Base-by-base conservation (phyloP, 768 basidiomycete genomes). In the Suillus alpinus region DNA sequence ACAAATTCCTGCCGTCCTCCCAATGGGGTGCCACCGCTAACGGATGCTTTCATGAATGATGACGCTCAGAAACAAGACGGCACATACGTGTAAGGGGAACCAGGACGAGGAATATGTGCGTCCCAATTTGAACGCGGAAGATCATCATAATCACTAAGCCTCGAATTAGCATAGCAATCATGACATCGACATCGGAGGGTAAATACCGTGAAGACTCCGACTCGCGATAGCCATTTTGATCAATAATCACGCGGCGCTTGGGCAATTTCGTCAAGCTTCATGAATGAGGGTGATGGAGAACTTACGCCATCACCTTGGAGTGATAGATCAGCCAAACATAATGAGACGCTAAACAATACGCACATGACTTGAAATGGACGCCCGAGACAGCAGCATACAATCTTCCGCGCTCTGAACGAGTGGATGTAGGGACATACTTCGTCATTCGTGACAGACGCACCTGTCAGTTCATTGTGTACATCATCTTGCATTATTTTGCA, bases 341-440 rank as follows among this genome's bases (percentile, higher is more conserved):
- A 39, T 6, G 3, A 20, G 10, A 39, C 23, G 18, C 3, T 2
- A 3, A 55, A 50, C 18, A 18, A 34, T 13, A 65, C 67, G 50
- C 41, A 63, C 67, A 68, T 52, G 41, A 31, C 47, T 46, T 59
- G 37, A 65, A 65, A 43, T 68, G 67, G 5, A 65, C 32, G 3
- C 67, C 67, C 6, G 67, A 57, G 6, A 52, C 55, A 52, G 61
- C 44, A 13, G 59, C 37, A 46, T 68, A 67, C 4, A 50, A 50
- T 37, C 31, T 23, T n/a, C 67, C 67, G 8, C 67, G 63, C 31
- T 56, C 41, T 53, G 13, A 7, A 14, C 1, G 9, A 39, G 29
- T 26, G 10, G 6, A 55, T 44, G 34, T 41, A 4, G 36, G 20
- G 20, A 29, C 9, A 5, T 16, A 12, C 2, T 1, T 53, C 34